Evolutionary conservation across 2,329 filamentous ascomycete species (phyloP), one percentile per base, ranked within the genome.

Genomic region (Lachnellula occidentalis): DNA sequence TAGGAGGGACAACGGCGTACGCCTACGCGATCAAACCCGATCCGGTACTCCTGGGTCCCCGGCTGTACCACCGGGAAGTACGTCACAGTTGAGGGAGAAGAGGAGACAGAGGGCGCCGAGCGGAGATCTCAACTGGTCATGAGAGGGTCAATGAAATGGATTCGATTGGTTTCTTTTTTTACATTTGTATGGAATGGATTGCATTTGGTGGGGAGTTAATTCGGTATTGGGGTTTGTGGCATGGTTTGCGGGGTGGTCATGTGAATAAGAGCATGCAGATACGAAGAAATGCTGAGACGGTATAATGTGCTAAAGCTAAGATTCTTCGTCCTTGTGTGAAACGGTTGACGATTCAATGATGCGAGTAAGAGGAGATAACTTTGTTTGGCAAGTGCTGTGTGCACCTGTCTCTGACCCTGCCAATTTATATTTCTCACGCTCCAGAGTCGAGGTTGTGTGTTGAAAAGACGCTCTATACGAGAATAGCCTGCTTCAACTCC

Each of bases 51-150:
- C 59, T 22, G 45, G 43, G 17, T 47, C 57, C 19, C 55, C 51
- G 31, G 46, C 56, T 9, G 12, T 14, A 5, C 11, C 48, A 27
- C 48, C 51, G 34, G 60, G 60, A 12, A 61, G 60, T 34, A 57
- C 62, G 9, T 64, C 62, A 34, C 64, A 64, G 34, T 21, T 64
- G 37, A 64, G 62, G 48, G 64, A 65, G n/a, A 68, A 61, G 55
- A 57, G 67, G 47, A 66, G 62, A 52, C 57, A 62, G 8, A 56
- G 66, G 43, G 54, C 58, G 34, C 59, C 66, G 19, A 69, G 66
- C 59, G 66, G 65, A 15, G 67, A 69, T 53, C 65, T 67, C 15
- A 68, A 68, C 49, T 69, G 66, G 66, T 65, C 66, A 50, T 68
- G 56, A 67, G 8, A 22, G 19, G 39, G 17, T 17, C 21, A 34